Conservation (phyloP, 1,284 basidiomycete genomes). For the Microbotryomycetes sp. region DNA sequence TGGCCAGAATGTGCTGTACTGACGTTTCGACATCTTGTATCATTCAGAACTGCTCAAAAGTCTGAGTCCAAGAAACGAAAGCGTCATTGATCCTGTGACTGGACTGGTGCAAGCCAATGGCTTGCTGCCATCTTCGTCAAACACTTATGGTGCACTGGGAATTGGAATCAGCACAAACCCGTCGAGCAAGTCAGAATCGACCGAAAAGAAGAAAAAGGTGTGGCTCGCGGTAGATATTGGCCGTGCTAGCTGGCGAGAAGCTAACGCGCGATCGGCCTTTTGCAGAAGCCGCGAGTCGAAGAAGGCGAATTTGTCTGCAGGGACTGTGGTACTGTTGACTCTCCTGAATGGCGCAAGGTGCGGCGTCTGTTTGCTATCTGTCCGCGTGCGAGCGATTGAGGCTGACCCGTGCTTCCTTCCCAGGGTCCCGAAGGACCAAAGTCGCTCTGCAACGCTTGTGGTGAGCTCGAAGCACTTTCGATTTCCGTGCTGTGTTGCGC, state of each 20-base stretch:
- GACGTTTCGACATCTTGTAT: too few species aligned
- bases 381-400: not conserved
- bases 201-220: conserved; percentile 37
- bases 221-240: conserved; percentile 58
- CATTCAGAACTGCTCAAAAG: not conserved
- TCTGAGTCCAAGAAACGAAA: not conserved
- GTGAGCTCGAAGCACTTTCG: conserved; percentile 21
- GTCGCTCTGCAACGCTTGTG: conserved; percentile 34
- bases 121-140: conserved; percentile 32
- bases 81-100: conserved; percentile 29
- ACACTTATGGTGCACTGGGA: conserved; percentile 36
- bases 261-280: not conserved
- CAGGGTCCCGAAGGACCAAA: conserved; percentile 34
- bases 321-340: conserved; percentile 34
- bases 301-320: conserved; percentile 51
- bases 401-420: not conserved
- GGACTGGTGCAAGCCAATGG: conserved; percentile 30
- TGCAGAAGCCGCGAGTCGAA: conserved; percentile 66
- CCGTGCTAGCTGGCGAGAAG: conserved; percentile 65
- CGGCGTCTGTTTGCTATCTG: not conserved
- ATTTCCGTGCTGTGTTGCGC: not conserved
- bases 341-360: conserved; percentile 41
- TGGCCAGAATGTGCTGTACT: too few species aligned
- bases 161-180: conserved; percentile 32
- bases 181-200: conserved; percentile 21